Evolutionary conservation across 225 moss, liverwort and hornwort species (phyloP).

Genomic region (Marchantia polymorpha): DNA sequence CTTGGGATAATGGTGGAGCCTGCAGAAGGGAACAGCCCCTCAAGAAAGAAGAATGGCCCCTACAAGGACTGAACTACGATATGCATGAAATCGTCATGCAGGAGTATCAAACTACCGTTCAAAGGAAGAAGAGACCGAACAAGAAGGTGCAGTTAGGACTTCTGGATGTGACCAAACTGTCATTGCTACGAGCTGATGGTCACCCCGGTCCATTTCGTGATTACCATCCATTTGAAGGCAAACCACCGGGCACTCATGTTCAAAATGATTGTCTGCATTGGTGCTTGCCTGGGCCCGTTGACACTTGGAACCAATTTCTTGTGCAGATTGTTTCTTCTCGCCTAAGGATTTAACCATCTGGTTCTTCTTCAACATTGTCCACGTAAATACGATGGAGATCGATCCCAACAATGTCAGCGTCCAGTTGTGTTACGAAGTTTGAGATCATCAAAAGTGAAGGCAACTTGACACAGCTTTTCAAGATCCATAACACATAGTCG

Average conservation of each 20-base stretch:
- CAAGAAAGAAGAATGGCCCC: slow-evolving; percentile 25
- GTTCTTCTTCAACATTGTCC: background rate
- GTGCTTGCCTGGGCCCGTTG: slow-evolving; percentile 79
- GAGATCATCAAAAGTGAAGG: background rate
- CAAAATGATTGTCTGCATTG: slow-evolving; percentile 81
- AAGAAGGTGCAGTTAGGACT: slow-evolving; percentile 40
- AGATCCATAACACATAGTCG: background rate
- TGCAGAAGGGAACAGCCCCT: slow-evolving; percentile 52
- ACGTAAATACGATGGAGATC: background rate
- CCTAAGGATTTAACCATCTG: background rate
- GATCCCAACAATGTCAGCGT: background rate
- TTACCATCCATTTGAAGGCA: slow-evolving; percentile 39
- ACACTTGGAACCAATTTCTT: slow-evolving; percentile 69
- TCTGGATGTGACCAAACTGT: slow-evolving; percentile 61
- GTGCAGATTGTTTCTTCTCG: slow-evolving; percentile 16
- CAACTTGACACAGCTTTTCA: background rate
- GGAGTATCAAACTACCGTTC: slow-evolving; percentile 47
- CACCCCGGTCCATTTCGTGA: slow-evolving; percentile 58
- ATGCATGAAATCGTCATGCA: slow-evolving; percentile 53
- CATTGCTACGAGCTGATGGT: slow-evolving; percentile 62
- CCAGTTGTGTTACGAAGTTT: background rate
- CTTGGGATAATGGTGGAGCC: slow-evolving; percentile 43
- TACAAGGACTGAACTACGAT: slow-evolving; percentile 8
- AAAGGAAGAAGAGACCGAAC: slow-evolving; percentile 21
- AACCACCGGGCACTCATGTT: slow-evolving; percentile 18